Evolutionary conservation across 345 rosid species (phyloP).

Genomic region (Gossypium turneri): DNA sequence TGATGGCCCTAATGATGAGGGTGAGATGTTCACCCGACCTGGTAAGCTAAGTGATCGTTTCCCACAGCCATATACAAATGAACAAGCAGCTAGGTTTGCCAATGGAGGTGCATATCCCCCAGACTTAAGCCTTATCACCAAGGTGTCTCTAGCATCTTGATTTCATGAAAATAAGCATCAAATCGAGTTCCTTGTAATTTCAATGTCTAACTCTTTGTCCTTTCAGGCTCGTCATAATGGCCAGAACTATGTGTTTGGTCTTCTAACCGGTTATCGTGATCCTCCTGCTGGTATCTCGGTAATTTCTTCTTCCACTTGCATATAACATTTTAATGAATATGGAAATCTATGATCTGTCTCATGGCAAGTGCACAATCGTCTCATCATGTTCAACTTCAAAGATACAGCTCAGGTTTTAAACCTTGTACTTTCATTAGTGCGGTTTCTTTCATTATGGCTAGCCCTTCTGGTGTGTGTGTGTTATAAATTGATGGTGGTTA

Average conservation of each 20-base stretch:
- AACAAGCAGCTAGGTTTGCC: conserved; percentile 96
- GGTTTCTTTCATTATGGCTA: not conserved
- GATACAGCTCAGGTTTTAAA: not conserved
- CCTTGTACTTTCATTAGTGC: not conserved
- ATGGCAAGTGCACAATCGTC: not conserved
- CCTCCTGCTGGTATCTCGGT: conserved; percentile 98
- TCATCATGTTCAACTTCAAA: not conserved
- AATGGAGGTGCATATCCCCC: conserved; percentile 99
- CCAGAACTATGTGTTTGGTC: conserved; percentile 92
- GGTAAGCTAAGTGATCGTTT: conserved; percentile 97
- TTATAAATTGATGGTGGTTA: not conserved
- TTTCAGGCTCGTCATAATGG: conserved; percentile 97
- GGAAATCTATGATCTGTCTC: not conserved
- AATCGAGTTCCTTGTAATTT: not conserved
- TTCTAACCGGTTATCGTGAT: conserved; percentile 93
- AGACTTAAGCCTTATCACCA: conserved; percentile 93
- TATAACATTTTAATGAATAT: not conserved
- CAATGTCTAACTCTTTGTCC: conserved; percentile 10
- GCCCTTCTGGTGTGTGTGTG: too few relatives aligned
- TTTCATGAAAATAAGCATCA: not conserved
- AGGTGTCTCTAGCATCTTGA: conserved; percentile 42
- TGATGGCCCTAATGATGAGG: conserved; percentile 99
- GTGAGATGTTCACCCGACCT: conserved; percentile 96
- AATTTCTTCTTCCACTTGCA: conserved; percentile 17
- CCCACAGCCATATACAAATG: conserved; percentile 88